phyloP scores from a whole-genome alignment of 371 early-diverging fungal genomes.

The Mucor irregularis region DNA sequence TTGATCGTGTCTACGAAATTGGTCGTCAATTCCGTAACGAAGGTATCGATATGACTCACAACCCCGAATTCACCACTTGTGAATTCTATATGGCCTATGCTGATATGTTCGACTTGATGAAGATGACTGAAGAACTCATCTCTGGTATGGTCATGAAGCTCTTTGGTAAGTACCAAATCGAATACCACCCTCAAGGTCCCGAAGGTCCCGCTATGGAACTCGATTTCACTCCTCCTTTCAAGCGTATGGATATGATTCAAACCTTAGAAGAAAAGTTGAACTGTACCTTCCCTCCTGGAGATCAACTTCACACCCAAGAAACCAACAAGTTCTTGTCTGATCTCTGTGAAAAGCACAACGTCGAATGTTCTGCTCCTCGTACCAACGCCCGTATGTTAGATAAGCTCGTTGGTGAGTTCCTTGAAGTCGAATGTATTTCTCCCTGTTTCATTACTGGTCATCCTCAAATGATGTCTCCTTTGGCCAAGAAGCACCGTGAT shows the following conservation, averaged over 20 bases:
- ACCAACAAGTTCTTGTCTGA: slow-evolving; percentile 89
- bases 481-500: slow-evolving; percentile 98
- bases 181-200: slow-evolving; percentile 92
- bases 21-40: slow-evolving; percentile 99
- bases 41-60: slow-evolving; percentile 99
- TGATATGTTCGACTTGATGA: slow-evolving; percentile 96
- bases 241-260: slow-evolving; percentile 92
- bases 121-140: slow-evolving; percentile 93
- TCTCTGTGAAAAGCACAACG: slow-evolving; percentile 89
- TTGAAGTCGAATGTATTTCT: slow-evolving; percentile 94
- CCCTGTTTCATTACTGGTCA: slow-evolving; percentile 99
- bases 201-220: slow-evolving; percentile 81
- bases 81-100: slow-evolving; percentile 99
- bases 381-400: slow-evolving; percentile 97
- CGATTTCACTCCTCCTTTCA: slow-evolving; percentile 98
- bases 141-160: slow-evolving; percentile 92
- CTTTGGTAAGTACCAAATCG: slow-evolving; percentile 86
- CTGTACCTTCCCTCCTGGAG: slow-evolving; percentile 90
- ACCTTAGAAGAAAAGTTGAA: slow-evolving; percentile 91
- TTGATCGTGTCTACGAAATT: slow-evolving; percentile 99
- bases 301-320: slow-evolving; percentile 79
- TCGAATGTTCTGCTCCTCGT: slow-evolving; percentile 94
- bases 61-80: slow-evolving; percentile 99
- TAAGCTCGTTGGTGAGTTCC: slow-evolving; percentile 98
- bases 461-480: slow-evolving; percentile 99